Percentiles rank a stretch among this genome's conserved stretches.
phyloP scores from a whole-genome alignment of 495 filamentous ascomycete genomes.

The Oleoguttula mirabilis region DNA sequence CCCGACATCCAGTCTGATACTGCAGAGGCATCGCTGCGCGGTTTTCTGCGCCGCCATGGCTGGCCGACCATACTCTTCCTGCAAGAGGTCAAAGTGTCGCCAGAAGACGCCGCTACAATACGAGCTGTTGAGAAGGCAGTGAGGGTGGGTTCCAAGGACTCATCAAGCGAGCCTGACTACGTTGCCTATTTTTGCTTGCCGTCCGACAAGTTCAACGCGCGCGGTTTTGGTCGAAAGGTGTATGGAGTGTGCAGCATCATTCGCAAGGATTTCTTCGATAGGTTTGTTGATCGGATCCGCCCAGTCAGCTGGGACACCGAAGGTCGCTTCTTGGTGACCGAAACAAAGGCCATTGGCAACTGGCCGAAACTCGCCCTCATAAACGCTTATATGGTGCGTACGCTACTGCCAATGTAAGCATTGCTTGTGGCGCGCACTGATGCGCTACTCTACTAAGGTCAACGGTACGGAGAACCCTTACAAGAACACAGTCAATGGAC shows the following conservation, averaged over 20 bases:
- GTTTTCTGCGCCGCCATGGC: slow-evolving; percentile 35
- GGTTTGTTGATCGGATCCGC: slow-evolving; percentile 15
- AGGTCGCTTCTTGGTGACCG: slow-evolving; percentile 37
- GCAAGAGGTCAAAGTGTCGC: slow-evolving; percentile 42
- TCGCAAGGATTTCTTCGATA: slow-evolving; percentile 31
- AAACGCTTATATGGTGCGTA: slow-evolving; percentile 43
- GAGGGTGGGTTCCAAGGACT: slow-evolving; percentile 11
- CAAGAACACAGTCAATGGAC: slow-evolving; percentile 30
- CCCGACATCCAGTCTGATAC: too few species aligned
- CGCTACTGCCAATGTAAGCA: too few species aligned
- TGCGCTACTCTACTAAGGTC: too few species aligned
- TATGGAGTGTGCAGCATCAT: slow-evolving; percentile 42
- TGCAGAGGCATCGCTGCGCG: too few species aligned
- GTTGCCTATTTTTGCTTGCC: slow-evolving; percentile 34
- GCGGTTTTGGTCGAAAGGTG: slow-evolving; percentile 36
- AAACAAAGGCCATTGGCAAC: slow-evolving; percentile 16
- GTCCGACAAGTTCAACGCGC: slow-evolving; percentile 36
- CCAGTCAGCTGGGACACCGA: slow-evolving; percentile 40
- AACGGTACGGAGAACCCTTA: slow-evolving; percentile 41
- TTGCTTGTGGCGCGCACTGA: too few species aligned
- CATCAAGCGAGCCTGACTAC: slow-evolving; percentile 31
- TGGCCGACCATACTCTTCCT: slow-evolving; percentile 39
- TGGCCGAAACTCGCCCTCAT: slow-evolving; percentile 29
- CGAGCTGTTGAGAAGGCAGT: slow-evolving; percentile 29
- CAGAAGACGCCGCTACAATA: slow-evolving; percentile 26